Conservation (phyloP, 1,284 basidiomycete species). For the Heterobasidion irregulare region DNA sequence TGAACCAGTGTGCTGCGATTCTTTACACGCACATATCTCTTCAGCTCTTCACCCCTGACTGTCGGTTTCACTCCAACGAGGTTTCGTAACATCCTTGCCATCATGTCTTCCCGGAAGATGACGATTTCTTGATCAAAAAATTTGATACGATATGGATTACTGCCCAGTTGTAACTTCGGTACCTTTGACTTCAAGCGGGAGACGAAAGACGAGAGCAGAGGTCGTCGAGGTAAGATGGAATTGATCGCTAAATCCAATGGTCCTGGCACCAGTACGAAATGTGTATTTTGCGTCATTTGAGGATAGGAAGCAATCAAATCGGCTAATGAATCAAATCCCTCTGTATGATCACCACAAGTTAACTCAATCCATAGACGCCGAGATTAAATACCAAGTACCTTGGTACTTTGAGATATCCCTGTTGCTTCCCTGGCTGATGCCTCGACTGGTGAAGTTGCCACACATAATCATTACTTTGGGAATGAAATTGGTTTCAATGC, state of each 20-base stretch:
- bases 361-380: neutral
- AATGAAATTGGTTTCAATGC: slow-evolving; percentile 80
- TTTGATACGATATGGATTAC: slow-evolving; percentile 91
- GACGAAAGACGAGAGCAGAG: slow-evolving; percentile 70
- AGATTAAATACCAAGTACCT: slow-evolving; percentile 36
- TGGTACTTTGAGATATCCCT: slow-evolving; percentile 80
- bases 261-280: slow-evolving; percentile 93
- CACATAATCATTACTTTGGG: slow-evolving; percentile 88
- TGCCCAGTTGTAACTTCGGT: slow-evolving; percentile 75
- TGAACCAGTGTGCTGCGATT: neutral
- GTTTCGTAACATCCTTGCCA: slow-evolving; percentile 92
- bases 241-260: slow-evolving; percentile 83
- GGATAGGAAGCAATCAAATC: slow-evolving; percentile 82
- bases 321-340: slow-evolving; percentile 80
- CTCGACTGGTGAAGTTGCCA: slow-evolving; percentile 87
- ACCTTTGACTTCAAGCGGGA: slow-evolving; percentile 62
- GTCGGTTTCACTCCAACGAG: slow-evolving; percentile 80
- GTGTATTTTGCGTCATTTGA: slow-evolving; percentile 65
- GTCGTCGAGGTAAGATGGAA: slow-evolving; percentile 70
- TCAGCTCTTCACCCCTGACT: slow-evolving; percentile 68
- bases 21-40: slow-evolving; percentile 67
- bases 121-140: slow-evolving; percentile 98
- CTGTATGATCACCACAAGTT: slow-evolving; percentile 27
- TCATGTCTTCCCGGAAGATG: slow-evolving; percentile 87
- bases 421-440: slow-evolving; percentile 71